Conservation (phyloP, 192 early-diverging fungal genomes). For the Phycomyces nitens region DNA sequence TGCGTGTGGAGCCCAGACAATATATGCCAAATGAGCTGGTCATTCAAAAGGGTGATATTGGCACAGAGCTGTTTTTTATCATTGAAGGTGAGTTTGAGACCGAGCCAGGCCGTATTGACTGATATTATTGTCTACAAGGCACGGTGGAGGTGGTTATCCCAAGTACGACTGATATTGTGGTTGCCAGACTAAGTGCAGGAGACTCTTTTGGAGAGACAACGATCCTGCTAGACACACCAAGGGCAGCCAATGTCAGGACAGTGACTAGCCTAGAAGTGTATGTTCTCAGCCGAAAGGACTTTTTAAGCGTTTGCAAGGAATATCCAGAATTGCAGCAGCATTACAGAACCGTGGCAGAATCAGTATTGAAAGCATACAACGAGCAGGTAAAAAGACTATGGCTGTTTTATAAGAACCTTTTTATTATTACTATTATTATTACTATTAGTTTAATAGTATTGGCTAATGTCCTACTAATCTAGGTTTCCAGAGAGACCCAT, state of each 20-base stretch:
- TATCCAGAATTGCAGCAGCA: constrained; percentile 19
- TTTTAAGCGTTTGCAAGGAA: constrained; percentile 31
- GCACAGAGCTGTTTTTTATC: constrained; percentile 72
- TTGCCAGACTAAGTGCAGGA: constrained; percentile 38
- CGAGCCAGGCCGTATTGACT: not conserved
- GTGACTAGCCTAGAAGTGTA: constrained; percentile 46
- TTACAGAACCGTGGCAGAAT: constrained; percentile 19
- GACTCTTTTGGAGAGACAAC: constrained; percentile 53
- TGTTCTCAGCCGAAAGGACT: constrained; percentile 40
- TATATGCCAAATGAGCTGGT: constrained; percentile 55
- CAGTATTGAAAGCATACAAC: not conserved
- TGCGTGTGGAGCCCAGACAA: constrained; percentile 45
- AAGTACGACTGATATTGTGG: not conserved
- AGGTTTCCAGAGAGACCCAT: not conserved
- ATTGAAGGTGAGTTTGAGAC: constrained; percentile 41
- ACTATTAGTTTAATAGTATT: too few species aligned
- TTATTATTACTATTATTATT: too few species aligned
- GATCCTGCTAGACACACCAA: constrained; percentile 43
- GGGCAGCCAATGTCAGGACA: constrained; percentile 43
- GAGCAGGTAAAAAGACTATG: constrained; percentile 1
- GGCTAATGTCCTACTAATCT: not conserved
- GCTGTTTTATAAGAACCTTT: too few species aligned
- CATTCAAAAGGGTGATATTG: constrained; percentile 58
- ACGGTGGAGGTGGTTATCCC: constrained; percentile 19
- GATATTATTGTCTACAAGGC: not conserved